Conservation (phyloP, 495 filamentous ascomycete genomes). For the Usnea hakonensis region DNA sequence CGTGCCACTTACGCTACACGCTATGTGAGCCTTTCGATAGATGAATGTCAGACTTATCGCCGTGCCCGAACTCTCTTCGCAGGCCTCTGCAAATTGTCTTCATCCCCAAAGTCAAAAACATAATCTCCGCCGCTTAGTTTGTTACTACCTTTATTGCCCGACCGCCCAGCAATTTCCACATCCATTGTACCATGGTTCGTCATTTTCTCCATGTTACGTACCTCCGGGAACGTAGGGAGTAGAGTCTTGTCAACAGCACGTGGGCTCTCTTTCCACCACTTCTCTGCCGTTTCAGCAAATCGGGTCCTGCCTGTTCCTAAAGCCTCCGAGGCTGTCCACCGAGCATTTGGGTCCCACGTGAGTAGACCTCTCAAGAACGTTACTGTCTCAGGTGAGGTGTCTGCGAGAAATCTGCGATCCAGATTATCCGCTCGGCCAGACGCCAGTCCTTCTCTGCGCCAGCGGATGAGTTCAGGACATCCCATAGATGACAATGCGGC, state of each 20-base stretch:
- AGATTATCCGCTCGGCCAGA: conserved; percentile 27
- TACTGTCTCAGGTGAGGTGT: conserved; percentile 26
- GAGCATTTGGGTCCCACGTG: conserved; percentile 24
- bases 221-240: conserved; percentile 40
- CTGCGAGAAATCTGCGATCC: conserved; percentile 24
- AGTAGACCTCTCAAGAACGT: conserved; percentile 24
- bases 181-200: conserved; percentile 16
- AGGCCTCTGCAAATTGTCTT: conserved; percentile 20
- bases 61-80: conserved; percentile 22
- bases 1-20: too few relatives aligned
- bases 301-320: conserved; percentile 23
- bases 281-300: conserved; percentile 19
- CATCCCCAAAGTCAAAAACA: conserved; percentile 36
- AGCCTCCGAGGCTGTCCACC: conserved; percentile 30
- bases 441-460: conserved; percentile 25
- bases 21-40: too few relatives aligned
- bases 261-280: conserved; percentile 35
- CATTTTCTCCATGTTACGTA: conserved; percentile 28
- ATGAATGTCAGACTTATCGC: too few relatives aligned
- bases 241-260: conserved; percentile 32
- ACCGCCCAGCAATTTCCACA: conserved; percentile 18
- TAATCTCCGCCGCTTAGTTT: conserved; percentile 22
- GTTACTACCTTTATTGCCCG: conserved; percentile 11
- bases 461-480: conserved; percentile 29
- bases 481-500: conserved; percentile 28